Base-by-base conservation (phyloP, 2,329 filamentous ascomycete species). In the Ophiocordyceps camponoti-floridani region DNA sequence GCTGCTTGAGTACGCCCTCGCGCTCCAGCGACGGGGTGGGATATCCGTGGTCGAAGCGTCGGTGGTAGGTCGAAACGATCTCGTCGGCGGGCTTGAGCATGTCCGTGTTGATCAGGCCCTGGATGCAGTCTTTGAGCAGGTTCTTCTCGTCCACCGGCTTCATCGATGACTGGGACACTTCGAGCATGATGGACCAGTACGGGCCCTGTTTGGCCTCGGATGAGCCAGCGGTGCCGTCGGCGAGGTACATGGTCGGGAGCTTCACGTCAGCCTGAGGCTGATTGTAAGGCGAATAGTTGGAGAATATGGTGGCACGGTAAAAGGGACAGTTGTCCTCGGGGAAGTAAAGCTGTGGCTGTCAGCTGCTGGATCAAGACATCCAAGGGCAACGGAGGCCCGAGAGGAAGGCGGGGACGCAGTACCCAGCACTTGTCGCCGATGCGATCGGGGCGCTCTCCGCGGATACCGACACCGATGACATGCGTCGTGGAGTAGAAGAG, bases 111-210 rank as follows among this genome's bases (percentile, higher is more conserved):
- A 98, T 75, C 43, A 96, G 82, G 58, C 91, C 91, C 69, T 94
- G 84, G 62, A 98, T 96, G 58, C 78, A 91, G 59, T 98, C 88
- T 63, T 75, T 77, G 56, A 98, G 73, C 50, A 98, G 67, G 63
- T 82, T 94, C 55, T 79, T 77, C 56, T 83, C 70, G 64, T 96
- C 79, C 30, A 96, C 88, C 37, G 87, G 85, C 77, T 98, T 98
- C 81, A 94, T 78, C 58, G 76, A 77, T 30, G 89, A 96, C 68
- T 98, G 85, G 30, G 91, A 96, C 49, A 98, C 83, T 68, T 98
- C 91, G 55, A 98, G 70, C 91, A 98, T 98, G 72, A 98, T 93
- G 51, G 89, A 96, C 91, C 91, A 98, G 79, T 98, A 98, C 40
- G 91, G 91, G 31, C 91, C 91, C 58, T 83, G 77, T 71, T 91